These are phyloP conservation scores for Symbiodinium pilosum DNA, from an alignment of 73 alveolate species.

Conservation along the genomic window DNA sequence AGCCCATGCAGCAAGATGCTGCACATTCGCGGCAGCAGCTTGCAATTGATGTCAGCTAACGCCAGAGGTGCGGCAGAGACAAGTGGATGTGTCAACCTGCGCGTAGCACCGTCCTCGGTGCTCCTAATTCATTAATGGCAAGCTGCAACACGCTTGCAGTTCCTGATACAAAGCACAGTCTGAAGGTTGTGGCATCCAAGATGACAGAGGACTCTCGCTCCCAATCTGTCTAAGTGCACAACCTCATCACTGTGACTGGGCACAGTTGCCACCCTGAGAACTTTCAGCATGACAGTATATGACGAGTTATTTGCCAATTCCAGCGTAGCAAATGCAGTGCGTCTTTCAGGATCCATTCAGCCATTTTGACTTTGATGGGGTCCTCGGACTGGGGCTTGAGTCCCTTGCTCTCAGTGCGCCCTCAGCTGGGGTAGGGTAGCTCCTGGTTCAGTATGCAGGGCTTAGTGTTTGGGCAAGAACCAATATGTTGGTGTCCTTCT, in stretches of 20 bases:
- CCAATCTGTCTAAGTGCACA: neutral
- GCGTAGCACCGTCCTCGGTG: conserved; percentile 15
- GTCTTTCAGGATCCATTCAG: conserved; percentile 70
- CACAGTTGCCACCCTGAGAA: neutral
- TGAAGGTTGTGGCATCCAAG: conserved; percentile 73
- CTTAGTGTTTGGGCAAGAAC: neutral
- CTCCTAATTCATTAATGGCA: too few species aligned
- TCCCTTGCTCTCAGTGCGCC: conserved; percentile 70
- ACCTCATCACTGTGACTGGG: too few species aligned
- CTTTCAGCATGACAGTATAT: neutral
- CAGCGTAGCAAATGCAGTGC: neutral
- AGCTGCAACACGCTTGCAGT: too few species aligned
- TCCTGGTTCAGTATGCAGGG: too few species aligned
- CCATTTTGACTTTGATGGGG: conserved; percentile 86
- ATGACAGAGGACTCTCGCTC: conserved; percentile 49
- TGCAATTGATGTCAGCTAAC: too few species aligned
- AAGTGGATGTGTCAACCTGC: conserved; percentile 48
- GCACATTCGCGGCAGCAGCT: too few species aligned
- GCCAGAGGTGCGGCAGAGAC: neutral
- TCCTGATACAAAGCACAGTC: too few species aligned
- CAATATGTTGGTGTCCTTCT: too few species aligned
- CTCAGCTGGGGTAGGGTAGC: neutral
- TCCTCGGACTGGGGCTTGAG: conserved; percentile 72
- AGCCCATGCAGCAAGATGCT: too few species aligned
- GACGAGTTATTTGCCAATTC: neutral